phyloP scores from a whole-genome alignment of 1,139 yeast genomes.

The Magnusiomyces magnusii region DNA sequence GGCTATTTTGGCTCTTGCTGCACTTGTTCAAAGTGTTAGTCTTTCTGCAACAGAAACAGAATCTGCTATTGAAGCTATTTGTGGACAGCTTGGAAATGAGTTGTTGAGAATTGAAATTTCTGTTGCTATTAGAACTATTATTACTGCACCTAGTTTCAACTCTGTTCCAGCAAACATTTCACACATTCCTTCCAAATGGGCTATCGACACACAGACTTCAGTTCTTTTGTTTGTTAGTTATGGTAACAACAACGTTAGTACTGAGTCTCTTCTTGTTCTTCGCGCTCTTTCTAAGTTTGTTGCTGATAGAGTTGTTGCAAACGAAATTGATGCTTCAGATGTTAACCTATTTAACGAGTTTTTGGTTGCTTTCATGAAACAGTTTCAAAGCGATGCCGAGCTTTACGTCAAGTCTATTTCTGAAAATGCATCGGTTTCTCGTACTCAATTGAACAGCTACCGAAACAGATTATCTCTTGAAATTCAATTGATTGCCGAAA shows the following conservation, averaged over 20 bases:
- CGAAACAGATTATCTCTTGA: not conserved
- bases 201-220: slow-evolving; percentile 17
- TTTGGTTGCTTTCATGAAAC: slow-evolving; percentile 6
- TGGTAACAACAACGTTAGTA: slow-evolving; percentile 24
- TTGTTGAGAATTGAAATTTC: slow-evolving; percentile 27
- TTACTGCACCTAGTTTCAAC: slow-evolving; percentile 5
- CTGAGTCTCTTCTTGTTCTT: slow-evolving; percentile 25
- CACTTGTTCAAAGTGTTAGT: slow-evolving; percentile 24
- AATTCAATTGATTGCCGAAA: slow-evolving; percentile 4
- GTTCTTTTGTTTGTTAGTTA: slow-evolving; percentile 22
- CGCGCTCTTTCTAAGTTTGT: slow-evolving; percentile 18
- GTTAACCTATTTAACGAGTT: slow-evolving; percentile 7
- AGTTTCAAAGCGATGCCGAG: not conserved
- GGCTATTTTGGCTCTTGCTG: slow-evolving; percentile 38
- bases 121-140: slow-evolving; percentile 24
- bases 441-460: not conserved
- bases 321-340: not conserved
- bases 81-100: slow-evolving; percentile 28
- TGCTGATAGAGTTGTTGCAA: slow-evolving; percentile 4
- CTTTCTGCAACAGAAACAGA: slow-evolving; percentile 15
- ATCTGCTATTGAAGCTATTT: slow-evolving; percentile 20
- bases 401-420: not conserved
- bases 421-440: not conserved
- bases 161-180: slow-evolving; percentile 8
- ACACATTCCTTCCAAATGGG: slow-evolving; percentile 19